Conservation (phyloP, 1,284 basidiomycete species). For the Mrakiaceae sp. region DNA sequence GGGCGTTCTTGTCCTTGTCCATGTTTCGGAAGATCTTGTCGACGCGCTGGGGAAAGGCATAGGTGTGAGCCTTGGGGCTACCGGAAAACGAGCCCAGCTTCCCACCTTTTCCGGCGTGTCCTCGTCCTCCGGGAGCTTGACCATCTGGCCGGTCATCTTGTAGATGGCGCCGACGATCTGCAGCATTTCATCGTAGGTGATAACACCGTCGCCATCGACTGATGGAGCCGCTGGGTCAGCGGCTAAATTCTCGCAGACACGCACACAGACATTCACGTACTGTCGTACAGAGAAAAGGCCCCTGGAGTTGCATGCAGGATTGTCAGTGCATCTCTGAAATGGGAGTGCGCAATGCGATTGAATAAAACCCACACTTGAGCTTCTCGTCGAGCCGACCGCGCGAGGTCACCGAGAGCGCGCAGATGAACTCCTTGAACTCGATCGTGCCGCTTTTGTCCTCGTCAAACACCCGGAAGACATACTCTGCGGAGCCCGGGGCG, state of each 20-base stretch:
- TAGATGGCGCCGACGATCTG: conserved; percentile 92
- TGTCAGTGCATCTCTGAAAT: neutral
- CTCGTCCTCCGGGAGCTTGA: conserved; percentile 91
- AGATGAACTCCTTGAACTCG: conserved; percentile 99
- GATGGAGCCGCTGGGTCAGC: no score
- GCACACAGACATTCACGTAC: no score
- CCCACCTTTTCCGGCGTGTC: conserved; percentile 95
- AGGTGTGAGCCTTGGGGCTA: neutral
- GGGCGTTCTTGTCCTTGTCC: conserved; percentile 82
- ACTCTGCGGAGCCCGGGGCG: conserved; percentile 46
- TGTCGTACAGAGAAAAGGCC: conserved; percentile 99
- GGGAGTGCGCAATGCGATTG: conserved; percentile 2
- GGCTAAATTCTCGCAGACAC: no score
- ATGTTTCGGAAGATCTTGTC: conserved; percentile 93
- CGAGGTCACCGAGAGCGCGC: conserved; percentile 87
- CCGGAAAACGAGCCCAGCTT: neutral
- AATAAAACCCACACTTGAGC: conserved; percentile 68
- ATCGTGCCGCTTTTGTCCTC: conserved; percentile 92
- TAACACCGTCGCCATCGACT: conserved; percentile 86
- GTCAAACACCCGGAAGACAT: conserved; percentile 82
- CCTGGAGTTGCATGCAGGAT: conserved; percentile 42
- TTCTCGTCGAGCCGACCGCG: conserved; percentile 94
- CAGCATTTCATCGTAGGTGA: conserved; percentile 98
- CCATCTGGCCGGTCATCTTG: conserved; percentile 99
- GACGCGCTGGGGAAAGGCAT: conserved; percentile 53